A percentile compares a stretch with the other conserved stretches of the same genome.
Evolutionary conservation across 2,329 filamentous ascomycete genomes (phyloP).

Genomic region (Alternaria triticina): DNA sequence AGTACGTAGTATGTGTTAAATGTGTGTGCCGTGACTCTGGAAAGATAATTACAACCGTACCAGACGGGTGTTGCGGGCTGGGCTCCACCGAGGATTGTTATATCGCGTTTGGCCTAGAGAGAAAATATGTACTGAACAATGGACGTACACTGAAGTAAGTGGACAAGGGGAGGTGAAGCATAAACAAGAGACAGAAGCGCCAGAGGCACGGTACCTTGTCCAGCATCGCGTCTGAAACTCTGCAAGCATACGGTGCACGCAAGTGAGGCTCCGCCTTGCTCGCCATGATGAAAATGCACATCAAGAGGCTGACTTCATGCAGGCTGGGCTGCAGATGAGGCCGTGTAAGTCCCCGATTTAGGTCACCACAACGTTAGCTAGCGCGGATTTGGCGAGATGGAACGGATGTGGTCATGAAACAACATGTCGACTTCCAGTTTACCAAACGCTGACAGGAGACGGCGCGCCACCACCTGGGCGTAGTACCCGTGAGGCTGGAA

Average conservation of each 20-base stretch:
- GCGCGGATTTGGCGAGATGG: constrained; percentile 4
- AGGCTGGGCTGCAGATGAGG: constrained; percentile 4
- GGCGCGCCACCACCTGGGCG: constrained; percentile 4
- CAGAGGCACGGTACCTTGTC: constrained; percentile 9
- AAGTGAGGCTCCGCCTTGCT: constrained; percentile 26
- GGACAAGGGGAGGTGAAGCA: constrained; percentile 1
- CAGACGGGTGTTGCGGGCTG: neutral
- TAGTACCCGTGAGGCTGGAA: constrained; percentile 4
- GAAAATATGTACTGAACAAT: neutral
- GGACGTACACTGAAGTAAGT: neutral
- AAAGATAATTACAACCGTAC: neutral
- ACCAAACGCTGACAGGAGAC: constrained; percentile 13
- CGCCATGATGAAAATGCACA: constrained; percentile 7
- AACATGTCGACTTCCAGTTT: neutral
- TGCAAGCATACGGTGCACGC: constrained; percentile 22
- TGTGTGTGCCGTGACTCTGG: neutral
- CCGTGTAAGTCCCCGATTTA: constrained; percentile 29
- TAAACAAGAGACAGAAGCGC: constrained; percentile 12
- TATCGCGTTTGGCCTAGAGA: constrained; percentile 13
- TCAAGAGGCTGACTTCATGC: constrained; percentile 26
- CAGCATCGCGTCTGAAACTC: constrained; percentile 22
- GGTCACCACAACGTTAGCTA: constrained; percentile 7
- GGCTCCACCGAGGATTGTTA: constrained; percentile 19
- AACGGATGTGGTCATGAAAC: constrained; percentile 2
- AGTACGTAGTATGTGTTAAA: neutral